phyloP scores from a whole-genome alignment of 2,329 filamentous ascomycete genomes.

The Stemphylium beticola region DNA sequence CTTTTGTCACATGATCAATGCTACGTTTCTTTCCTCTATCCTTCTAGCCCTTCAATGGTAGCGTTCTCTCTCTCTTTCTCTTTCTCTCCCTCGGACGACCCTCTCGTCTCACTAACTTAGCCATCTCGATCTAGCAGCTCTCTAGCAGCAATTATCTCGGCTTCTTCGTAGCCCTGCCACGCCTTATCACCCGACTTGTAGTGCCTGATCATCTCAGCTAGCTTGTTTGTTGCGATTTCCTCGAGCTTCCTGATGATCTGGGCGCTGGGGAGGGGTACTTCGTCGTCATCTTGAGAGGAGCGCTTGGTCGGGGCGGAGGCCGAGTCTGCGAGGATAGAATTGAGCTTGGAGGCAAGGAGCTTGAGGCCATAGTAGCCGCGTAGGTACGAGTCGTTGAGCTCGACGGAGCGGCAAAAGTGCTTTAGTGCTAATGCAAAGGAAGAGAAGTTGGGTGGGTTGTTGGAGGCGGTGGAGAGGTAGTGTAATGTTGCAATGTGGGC shows the following conservation, averaged over 20 bases:
- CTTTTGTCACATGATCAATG: not conserved
- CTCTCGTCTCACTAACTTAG: conserved; percentile 6
- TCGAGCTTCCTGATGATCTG: conserved; percentile 71
- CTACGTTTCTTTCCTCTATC: not conserved
- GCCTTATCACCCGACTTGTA: conserved; percentile 64
- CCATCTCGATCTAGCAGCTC: conserved; percentile 66
- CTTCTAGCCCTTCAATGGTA: not conserved
- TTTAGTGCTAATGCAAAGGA: conserved; percentile 74
- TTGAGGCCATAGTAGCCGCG: conserved; percentile 93
- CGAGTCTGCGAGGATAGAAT: conserved; percentile 41
- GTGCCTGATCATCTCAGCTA: conserved; percentile 76
- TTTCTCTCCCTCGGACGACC: not conserved
- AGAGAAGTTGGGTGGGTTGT: conserved; percentile 38
- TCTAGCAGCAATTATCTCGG: conserved; percentile 74
- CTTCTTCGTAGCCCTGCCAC: conserved; percentile 75
- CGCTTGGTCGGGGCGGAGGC: conserved; percentile 32
- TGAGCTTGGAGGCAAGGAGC: conserved; percentile 62
- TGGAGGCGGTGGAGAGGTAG: conserved; percentile 65
- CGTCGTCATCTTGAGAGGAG: conserved; percentile 44
- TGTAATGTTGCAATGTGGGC: conserved; percentile 84
- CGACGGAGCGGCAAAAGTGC: conserved; percentile 87
- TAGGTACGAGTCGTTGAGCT: conserved; percentile 91
- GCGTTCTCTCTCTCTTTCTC: not conserved
- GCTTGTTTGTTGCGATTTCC: conserved; percentile 73
- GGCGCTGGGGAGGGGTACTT: conserved; percentile 60